Percentiles rank a stretch among this genome's conserved stretches.
phyloP scores from a whole-genome alignment of 2,329 filamentous ascomycete species.

The Fusarium napiforme region DNA sequence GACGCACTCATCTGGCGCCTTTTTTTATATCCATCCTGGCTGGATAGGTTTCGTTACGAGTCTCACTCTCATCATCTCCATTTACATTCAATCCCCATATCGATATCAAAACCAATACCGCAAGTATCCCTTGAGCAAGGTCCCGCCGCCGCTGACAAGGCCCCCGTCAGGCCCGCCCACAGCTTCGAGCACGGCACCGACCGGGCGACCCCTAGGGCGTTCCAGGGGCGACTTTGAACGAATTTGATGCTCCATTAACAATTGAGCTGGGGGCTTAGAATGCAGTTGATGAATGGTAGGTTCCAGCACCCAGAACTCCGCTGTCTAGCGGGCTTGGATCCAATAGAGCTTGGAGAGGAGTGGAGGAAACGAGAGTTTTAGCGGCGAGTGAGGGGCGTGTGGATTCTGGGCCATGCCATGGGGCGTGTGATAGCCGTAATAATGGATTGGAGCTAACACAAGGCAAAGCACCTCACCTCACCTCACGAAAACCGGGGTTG shows the following conservation, averaged over 20 bases:
- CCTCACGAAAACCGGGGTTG: conserved; percentile 33
- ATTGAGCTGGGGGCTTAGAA: conserved; percentile 24
- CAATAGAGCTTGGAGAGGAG: conserved; percentile 31
- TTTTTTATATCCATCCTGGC: background rate
- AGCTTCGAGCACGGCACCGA: conserved; percentile 16
- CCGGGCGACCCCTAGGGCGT: conserved; percentile 27
- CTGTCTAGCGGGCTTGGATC: conserved; percentile 28
- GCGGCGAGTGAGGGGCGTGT: conserved; percentile 27
- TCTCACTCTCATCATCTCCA: background rate
- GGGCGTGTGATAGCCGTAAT: conserved; percentile 11
- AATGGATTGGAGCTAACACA: conserved; percentile 18
- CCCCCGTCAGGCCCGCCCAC: conserved; percentile 12
- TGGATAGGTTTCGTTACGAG: background rate
- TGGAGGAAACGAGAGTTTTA: conserved; percentile 32
- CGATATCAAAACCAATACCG: conserved; percentile 9
- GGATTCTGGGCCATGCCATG: background rate
- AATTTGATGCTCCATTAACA: conserved; percentile 24
- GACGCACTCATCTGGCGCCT: conserved; percentile 5
- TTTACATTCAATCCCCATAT: conserved; percentile 12
- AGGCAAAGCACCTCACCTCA: conserved; percentile 38
- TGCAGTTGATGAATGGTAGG: conserved; percentile 35
- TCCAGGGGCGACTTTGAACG: conserved; percentile 31
- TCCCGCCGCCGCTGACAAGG: conserved; percentile 15
- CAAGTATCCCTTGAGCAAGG: conserved; percentile 24
- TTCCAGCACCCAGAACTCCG: conserved; percentile 35